Evolutionary conservation across 768 basidiomycete genomes (phyloP).

Genomic region (Mycena crocata): DNA sequence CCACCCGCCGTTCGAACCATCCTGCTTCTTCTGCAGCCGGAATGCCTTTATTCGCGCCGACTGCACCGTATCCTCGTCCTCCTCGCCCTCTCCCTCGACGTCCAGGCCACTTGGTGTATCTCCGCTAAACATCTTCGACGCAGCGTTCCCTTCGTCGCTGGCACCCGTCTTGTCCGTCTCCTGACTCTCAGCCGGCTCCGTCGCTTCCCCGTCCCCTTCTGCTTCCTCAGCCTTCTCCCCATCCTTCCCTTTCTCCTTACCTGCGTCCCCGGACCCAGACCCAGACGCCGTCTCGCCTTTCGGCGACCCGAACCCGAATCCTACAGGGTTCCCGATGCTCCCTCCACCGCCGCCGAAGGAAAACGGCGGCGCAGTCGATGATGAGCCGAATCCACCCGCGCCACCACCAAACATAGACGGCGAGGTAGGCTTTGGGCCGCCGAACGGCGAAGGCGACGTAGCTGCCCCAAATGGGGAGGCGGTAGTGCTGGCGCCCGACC

Average conservation of each 20-base stretch:
- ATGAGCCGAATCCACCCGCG: conserved; percentile 11
- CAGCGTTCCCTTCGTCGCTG: conserved; percentile 1
- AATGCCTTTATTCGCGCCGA: conserved; percentile 71
- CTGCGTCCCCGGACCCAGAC: conserved; percentile 16
- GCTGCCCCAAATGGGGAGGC: neutral
- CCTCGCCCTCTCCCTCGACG: conserved; percentile 78
- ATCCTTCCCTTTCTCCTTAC: conserved; percentile 29
- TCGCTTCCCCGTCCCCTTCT: conserved; percentile 39
- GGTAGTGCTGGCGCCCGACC: too few relatives aligned
- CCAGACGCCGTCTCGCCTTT: conserved; percentile 30
- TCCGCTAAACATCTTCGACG: conserved; percentile 26
- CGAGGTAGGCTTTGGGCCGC: conserved; percentile 25
- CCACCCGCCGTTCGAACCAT: conserved; percentile 64
- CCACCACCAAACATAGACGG: conserved; percentile 23
- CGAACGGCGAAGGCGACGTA: conserved; percentile 29
- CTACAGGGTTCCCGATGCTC: conserved; percentile 72
- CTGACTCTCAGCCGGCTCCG: conserved; percentile 35
- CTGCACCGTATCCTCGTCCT: conserved; percentile 78
- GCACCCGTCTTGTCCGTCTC: conserved; percentile 32
- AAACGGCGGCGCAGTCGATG: conserved; percentile 24
- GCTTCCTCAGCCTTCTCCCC: conserved; percentile 35
- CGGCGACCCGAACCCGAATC: conserved; percentile 66
- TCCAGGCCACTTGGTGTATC: conserved; percentile 38
- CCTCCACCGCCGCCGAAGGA: conserved; percentile 47
- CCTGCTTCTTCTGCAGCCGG: conserved; percentile 63